Evolutionary conservation across 768 basidiomycete genomes (phyloP).

Genomic region (Podaxis sp.): DNA sequence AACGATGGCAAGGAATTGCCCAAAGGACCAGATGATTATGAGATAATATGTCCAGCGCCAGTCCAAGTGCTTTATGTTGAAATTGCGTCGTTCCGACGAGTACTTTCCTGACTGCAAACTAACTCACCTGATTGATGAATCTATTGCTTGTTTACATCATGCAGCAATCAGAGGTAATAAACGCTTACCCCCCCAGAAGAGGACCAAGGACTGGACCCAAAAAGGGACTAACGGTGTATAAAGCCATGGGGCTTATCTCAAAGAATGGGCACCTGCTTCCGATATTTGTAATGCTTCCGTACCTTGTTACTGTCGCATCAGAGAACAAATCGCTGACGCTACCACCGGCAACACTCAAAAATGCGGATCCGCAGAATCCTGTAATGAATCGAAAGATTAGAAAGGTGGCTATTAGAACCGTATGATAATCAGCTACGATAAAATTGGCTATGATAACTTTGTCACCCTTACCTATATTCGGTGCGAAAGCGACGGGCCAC

Average conservation of each 20-base stretch:
- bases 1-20: conserved; percentile 50
- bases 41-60: conserved; percentile 84
- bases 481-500: conserved; percentile 74
- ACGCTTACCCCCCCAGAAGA: conserved; percentile 53
- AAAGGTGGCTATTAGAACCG: conserved; percentile 46
- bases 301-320: conserved; percentile 61
- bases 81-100: background rate
- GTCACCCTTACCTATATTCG: conserved; percentile 50
- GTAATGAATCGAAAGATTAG: conserved; percentile 58
- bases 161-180: background rate
- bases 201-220: conserved; percentile 56
- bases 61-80: conserved; percentile 40
- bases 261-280: background rate
- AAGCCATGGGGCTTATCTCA: conserved; percentile 44
- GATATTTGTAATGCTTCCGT: conserved; percentile 22
- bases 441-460: background rate
- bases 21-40: conserved; percentile 66
- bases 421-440: background rate
- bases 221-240: conserved; percentile 57
- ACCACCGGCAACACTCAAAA: conserved; percentile 58
- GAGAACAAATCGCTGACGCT: conserved; percentile 56
- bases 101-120: background rate
- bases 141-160: conserved; percentile 24
- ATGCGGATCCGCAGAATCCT: conserved; percentile 56
- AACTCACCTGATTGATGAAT: conserved; percentile 68